These are phyloP conservation scores for Backusella morwellensis DNA, from an alignment of 192 early-diverging fungal species.

Conservation along the genomic window DNA sequence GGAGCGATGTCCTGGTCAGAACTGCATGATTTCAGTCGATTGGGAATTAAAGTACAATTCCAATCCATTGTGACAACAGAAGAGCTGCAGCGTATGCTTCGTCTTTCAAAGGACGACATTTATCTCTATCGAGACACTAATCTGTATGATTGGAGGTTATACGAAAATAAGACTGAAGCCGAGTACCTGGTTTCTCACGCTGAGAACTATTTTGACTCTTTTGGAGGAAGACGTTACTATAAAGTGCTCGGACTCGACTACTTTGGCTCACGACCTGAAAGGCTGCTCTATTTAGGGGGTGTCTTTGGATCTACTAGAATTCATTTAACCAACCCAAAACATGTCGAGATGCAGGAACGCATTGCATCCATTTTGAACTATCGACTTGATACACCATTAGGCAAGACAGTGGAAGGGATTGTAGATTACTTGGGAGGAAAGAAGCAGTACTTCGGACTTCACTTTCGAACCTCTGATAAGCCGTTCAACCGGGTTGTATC, in stretches of 20 bases:
- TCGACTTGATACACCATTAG: slow-evolving; percentile 37
- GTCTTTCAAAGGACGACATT: slow-evolving; percentile 25
- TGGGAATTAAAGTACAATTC: slow-evolving; percentile 12
- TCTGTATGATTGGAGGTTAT: slow-evolving; percentile 51
- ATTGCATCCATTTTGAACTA: slow-evolving; percentile 40
- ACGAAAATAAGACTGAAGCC: slow-evolving; percentile 35
- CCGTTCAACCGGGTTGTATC: slow-evolving; percentile 7
- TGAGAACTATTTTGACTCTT: slow-evolving; percentile 18
- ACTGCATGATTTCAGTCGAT: slow-evolving; percentile 11
- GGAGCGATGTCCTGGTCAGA: slow-evolving; percentile 22
- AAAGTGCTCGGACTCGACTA: slow-evolving; percentile 12
- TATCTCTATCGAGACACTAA: slow-evolving; percentile 36
- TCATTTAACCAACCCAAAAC: slow-evolving; percentile 25
- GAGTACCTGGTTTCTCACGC: background rate
- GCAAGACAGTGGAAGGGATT: slow-evolving; percentile 40
- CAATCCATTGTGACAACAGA: slow-evolving; percentile 4
- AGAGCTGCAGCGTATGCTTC: background rate
- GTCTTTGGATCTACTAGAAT: slow-evolving; percentile 45
- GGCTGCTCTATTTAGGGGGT: slow-evolving; percentile 47
- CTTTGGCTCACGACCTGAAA: slow-evolving; percentile 21
- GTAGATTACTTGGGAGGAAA: slow-evolving; percentile 44
- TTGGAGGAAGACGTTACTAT: slow-evolving; percentile 4
- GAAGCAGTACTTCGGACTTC: slow-evolving; percentile 38
- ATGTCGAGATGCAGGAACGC: slow-evolving; percentile 29
- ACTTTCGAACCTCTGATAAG: slow-evolving; percentile 32